Conservation (phyloP, 768 basidiomycete genomes). For the Coprinellus micaceus region DNA sequence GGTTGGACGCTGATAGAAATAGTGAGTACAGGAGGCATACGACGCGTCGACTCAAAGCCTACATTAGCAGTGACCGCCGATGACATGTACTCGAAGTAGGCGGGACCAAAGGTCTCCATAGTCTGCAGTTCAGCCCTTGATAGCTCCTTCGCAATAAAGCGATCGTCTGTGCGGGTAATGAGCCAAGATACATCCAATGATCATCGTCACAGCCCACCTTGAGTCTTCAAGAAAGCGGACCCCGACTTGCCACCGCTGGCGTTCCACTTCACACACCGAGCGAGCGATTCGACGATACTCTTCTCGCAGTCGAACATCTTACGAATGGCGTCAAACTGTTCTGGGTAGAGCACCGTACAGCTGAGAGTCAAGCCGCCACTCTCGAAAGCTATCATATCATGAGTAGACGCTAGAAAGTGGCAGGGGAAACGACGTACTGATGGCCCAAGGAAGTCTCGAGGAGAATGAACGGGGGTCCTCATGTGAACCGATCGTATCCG, state of each 20-base stretch:
- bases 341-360: slow-evolving; percentile 92
- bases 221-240: slow-evolving; percentile 93
- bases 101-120: slow-evolving; percentile 94
- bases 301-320: slow-evolving; percentile 91
- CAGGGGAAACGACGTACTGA: slow-evolving; percentile 48
- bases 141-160: slow-evolving; percentile 97
- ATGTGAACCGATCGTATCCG: slow-evolving; percentile 63
- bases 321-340: slow-evolving; percentile 93
- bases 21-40: slow-evolving; percentile 8
- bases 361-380: slow-evolving; percentile 88
- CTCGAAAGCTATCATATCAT: slow-evolving; percentile 64
- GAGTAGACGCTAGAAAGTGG: neutral
- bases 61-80: slow-evolving; percentile 87
- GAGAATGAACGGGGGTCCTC: slow-evolving; percentile 75
- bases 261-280: slow-evolving; percentile 95
- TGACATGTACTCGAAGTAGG: slow-evolving; percentile 97
- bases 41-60: slow-evolving; percentile 25
- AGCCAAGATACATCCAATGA: slow-evolving; percentile 4
- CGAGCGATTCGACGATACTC: slow-evolving; percentile 89
- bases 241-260: slow-evolving; percentile 95
- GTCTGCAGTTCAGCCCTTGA: slow-evolving; percentile 88
- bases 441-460: slow-evolving; percentile 77
- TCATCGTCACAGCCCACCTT: slow-evolving; percentile 48
- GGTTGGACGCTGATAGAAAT: slow-evolving; percentile 71
- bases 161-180: slow-evolving; percentile 63